phyloP scores from a whole-genome alignment of 352 stramenopile genomes.

The Peronospora tabacina region DNA sequence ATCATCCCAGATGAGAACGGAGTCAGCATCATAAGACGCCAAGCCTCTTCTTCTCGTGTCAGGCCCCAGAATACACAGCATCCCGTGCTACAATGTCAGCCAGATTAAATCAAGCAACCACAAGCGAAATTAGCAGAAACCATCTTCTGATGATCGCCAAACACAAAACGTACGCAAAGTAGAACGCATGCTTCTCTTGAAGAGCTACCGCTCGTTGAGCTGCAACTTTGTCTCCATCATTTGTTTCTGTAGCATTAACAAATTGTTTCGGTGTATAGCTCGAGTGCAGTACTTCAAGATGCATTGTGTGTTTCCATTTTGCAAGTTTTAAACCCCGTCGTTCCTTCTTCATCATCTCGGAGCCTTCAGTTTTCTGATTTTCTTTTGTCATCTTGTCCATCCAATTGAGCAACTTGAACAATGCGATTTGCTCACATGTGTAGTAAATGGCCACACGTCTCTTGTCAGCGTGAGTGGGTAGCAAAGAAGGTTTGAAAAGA shows the following conservation, averaged over 20 bases:
- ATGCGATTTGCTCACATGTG: slow-evolving; percentile 54
- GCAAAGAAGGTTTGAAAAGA: slow-evolving; percentile 27
- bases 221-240: slow-evolving; percentile 5
- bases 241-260: neutral
- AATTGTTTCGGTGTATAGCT: slow-evolving; percentile 14
- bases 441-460: slow-evolving; percentile 59
- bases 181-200: slow-evolving; percentile 55
- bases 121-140: neutral
- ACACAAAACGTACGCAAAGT: slow-evolving; percentile 46
- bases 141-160: neutral
- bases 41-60: slow-evolving; percentile 43
- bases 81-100: slow-evolving; percentile 33
- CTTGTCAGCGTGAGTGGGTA: slow-evolving; percentile 32
- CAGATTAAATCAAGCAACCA: slow-evolving; percentile 3
- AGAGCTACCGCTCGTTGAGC: slow-evolving; percentile 14
- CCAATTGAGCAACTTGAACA: slow-evolving; percentile 74
- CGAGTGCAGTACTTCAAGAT: slow-evolving; percentile 64
- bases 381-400: slow-evolving; percentile 33
- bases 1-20: slow-evolving; percentile 44
- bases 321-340: neutral
- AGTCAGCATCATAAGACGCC: slow-evolving; percentile 40
- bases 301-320: slow-evolving; percentile 59
- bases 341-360: neutral
- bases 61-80: slow-evolving; percentile 70
- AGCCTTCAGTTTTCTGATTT: slow-evolving; percentile 5